phyloP scores from a whole-genome alignment of 352 stramenopile genomes.

The Elongisporangium prolatum region DNA sequence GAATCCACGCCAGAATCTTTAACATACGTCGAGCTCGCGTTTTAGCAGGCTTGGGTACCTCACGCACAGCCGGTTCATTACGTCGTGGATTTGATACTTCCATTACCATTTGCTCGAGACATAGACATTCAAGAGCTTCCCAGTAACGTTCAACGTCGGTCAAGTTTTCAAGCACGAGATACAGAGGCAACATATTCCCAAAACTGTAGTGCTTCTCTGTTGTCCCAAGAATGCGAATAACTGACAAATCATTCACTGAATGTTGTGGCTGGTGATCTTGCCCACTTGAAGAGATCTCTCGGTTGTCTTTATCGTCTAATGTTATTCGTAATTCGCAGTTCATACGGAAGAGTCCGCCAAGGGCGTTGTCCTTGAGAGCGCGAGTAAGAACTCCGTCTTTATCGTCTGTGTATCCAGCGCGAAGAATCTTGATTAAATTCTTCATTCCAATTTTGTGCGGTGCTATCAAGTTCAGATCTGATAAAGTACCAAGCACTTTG shows the following conservation, averaged over 20 bases:
- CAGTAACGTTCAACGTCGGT: constrained; percentile 63
- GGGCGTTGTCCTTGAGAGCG: constrained; percentile 69
- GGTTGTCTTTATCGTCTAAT: constrained; percentile 32
- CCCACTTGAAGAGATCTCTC: constrained; percentile 2
- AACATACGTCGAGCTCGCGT: constrained; percentile 64
- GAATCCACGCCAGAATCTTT: constrained; percentile 68
- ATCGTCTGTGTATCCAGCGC: constrained; percentile 60
- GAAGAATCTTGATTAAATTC: constrained; percentile 67
- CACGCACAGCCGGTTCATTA: constrained; percentile 50
- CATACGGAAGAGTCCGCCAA: constrained; percentile 64
- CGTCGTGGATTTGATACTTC: constrained; percentile 49
- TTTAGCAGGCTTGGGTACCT: constrained; percentile 55
- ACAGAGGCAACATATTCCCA: constrained; percentile 40
- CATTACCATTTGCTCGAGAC: constrained; percentile 77
- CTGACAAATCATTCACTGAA: constrained; percentile 18
- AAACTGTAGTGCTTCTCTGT: constrained; percentile 77
- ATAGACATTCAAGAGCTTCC: constrained; percentile 76
- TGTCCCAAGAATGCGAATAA: constrained; percentile 52
- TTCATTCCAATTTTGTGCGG: constrained; percentile 84
- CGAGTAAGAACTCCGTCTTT: constrained; percentile 57
- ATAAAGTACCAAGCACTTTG: constrained; percentile 69
- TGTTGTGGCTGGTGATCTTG: constrained; percentile 1
- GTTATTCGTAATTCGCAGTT: constrained; percentile 40
- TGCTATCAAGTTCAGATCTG: constrained; percentile 59
- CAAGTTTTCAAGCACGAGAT: constrained; percentile 35